Evolutionary conservation across 2,329 filamentous ascomycete genomes (phyloP), one percentile per base, ranked within the genome.

Genomic region (Phyllosticta citrichinensis): DNA sequence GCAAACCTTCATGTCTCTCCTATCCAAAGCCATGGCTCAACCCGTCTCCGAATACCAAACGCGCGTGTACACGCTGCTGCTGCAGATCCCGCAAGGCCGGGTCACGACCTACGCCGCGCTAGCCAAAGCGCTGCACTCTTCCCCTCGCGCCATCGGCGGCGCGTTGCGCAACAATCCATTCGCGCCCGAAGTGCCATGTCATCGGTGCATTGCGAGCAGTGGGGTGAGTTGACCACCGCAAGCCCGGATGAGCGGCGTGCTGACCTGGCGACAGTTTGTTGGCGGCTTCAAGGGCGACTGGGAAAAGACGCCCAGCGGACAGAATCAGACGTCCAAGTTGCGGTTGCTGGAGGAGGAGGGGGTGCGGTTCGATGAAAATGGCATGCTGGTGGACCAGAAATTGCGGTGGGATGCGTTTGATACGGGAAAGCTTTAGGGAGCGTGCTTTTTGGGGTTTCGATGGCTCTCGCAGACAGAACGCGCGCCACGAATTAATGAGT

Each of bases 31-130:
- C 56, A 63, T 62, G 61, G 60, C 19, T 68, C 67, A 62, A 69
- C 73, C 56, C 70, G 60, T 62, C 14, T 54, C 73, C 19, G 66
- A 66, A 55, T 75, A 70, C 58, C 73, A 75, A 60, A 69, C 71
- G 54, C 74, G 73, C 55, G 80, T 95, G 64, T 93, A 91, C 77
- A 76, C 80, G 1, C 80, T 87, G 4, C 83, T 95, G 2, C 86
- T 87, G 69, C 88, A 91, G 69, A 89, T 96, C 63, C 91, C 91
- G 0, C 73, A 76, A 17, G 91, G 91, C 33, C 79, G 79, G 59
- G 87, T 91, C 68, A 90, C 88, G 0, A 93, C 90, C 0, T 95
- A 96, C 74, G 87, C 83, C 2, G 79, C 87, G 1, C 77, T 96
- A 58, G 84, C 91, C 0, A 79, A 79, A 9, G 81, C 87, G 62